A percentile compares a stretch with the other conserved stretches of the same genome.
Conservation (phyloP, 352 stramenopile species). For the Phytophthora hybrid region DNA sequence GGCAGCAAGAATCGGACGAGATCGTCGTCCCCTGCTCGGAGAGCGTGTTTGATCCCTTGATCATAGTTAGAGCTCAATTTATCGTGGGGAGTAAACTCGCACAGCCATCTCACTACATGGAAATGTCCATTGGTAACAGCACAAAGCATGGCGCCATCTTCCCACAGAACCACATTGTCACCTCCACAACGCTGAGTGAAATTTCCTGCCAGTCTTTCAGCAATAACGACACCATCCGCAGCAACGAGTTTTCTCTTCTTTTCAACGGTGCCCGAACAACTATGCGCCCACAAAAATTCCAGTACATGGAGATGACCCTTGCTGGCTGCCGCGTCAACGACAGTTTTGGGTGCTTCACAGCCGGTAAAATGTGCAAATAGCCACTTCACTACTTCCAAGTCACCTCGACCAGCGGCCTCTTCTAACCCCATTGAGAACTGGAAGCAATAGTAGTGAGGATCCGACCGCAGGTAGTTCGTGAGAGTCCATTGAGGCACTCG, state of each 20-base stretch:
- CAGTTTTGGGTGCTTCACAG: not conserved
- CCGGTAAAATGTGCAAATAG: constrained; percentile 4
- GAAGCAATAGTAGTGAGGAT: constrained; percentile 7
- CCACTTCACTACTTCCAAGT: constrained; percentile 7
- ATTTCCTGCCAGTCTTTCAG: not conserved
- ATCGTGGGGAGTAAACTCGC: not conserved
- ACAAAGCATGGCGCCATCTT: not conserved
- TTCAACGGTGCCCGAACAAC: not conserved
- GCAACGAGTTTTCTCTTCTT: not conserved
- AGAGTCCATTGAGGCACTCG: constrained; percentile 3
- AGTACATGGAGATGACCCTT: not conserved
- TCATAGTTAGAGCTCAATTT: not conserved
- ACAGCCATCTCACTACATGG: not conserved
- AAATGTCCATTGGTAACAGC: not conserved
- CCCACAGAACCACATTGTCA: not conserved
- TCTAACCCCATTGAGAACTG: not conserved
- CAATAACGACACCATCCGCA: not conserved
- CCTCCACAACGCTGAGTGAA: not conserved
- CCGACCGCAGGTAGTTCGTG: constrained; percentile 12
- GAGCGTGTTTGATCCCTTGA: not conserved
- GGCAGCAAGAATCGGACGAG: not conserved
- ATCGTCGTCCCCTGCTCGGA: not conserved
- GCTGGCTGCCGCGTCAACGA: not conserved
- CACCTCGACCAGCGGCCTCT: not conserved
- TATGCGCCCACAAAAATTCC: not conserved